A percentile compares a stretch with the other conserved stretches of the same genome.
phyloP scores from a whole-genome alignment of 306 rosid genomes.

The Cyclanthera cordifolia region DNA sequence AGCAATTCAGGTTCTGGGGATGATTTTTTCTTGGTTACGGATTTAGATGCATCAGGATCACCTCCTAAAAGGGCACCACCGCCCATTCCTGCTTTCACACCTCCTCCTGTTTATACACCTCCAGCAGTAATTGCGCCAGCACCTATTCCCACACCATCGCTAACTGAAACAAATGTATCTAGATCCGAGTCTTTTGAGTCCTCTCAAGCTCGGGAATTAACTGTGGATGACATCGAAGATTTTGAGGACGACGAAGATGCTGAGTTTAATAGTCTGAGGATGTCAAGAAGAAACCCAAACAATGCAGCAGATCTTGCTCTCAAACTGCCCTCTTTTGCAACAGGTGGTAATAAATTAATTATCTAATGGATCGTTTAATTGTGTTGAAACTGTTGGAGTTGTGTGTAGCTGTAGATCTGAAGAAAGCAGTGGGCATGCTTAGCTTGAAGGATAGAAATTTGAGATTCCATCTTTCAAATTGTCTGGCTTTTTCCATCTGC shows the following conservation, averaged over 20 bases:
- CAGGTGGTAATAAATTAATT: constrained; percentile 45
- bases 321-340: constrained; percentile 69
- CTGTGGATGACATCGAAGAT: constrained; percentile 90
- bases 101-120: constrained; percentile 22
- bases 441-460: background rate
- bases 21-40: constrained; percentile 79
- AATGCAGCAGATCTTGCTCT: constrained; percentile 81
- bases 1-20: constrained; percentile 65
- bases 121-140: constrained; percentile 29
- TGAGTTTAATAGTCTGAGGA: constrained; percentile 33
- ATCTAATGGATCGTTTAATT: constrained; percentile 13
- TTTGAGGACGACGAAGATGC: constrained; percentile 57
- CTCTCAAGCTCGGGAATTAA: constrained; percentile 58
- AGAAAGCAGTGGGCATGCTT: background rate
- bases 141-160: constrained; percentile 40
- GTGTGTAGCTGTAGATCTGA: background rate
- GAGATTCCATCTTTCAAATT: background rate
- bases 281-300: constrained; percentile 60
- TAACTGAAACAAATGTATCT: constrained; percentile 39
- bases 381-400: constrained; percentile 4
- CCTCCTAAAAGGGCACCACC: constrained; percentile 96
- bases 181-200: constrained; percentile 78
- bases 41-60: constrained; percentile 65
- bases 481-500: background rate
- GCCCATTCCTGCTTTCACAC: constrained; percentile 36